Conservation (phyloP, 2,329 filamentous ascomycete genomes). For the Cercospora citrullina region DNA sequence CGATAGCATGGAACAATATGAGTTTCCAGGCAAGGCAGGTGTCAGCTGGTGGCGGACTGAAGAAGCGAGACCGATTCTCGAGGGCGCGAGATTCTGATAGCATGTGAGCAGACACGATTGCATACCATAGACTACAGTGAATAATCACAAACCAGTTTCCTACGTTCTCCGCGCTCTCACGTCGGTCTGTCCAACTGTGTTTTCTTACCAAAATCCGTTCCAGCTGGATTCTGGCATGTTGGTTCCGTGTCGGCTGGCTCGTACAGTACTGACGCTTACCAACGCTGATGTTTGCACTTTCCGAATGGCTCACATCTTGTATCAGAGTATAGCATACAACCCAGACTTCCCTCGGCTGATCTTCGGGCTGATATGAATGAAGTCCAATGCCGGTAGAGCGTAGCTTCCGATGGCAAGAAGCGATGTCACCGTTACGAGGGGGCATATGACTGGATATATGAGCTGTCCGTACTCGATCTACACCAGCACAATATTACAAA, state of each 20-base stretch:
- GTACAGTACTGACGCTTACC: neutral
- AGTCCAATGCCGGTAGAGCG: neutral
- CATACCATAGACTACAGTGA: neutral
- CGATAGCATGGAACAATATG: constrained; percentile 77
- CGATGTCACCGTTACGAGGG: neutral
- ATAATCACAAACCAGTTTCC: neutral
- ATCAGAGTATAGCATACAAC: too few relatives aligned
- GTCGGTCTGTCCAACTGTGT: neutral
- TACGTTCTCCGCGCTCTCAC: neutral
- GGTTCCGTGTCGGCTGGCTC: neutral
- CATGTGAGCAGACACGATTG: neutral
- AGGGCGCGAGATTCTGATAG: constrained; percentile 48
- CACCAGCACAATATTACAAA: neutral
- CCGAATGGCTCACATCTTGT: neutral
- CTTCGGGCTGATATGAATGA: neutral
- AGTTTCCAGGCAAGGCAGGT: constrained; percentile 73
- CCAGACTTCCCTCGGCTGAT: neutral
- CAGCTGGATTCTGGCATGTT: neutral
- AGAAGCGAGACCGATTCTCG: constrained; percentile 73
- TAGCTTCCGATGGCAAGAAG: neutral
- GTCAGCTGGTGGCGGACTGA: constrained; percentile 85
- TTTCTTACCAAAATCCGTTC: neutral
- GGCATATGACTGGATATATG: neutral
- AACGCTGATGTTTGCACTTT: neutral
- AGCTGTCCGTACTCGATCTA: neutral